Evolutionary conservation across 768 basidiomycete genomes (phyloP), one percentile per base, ranked within the genome.

Genomic region (Boletus subcaerulescens): DNA sequence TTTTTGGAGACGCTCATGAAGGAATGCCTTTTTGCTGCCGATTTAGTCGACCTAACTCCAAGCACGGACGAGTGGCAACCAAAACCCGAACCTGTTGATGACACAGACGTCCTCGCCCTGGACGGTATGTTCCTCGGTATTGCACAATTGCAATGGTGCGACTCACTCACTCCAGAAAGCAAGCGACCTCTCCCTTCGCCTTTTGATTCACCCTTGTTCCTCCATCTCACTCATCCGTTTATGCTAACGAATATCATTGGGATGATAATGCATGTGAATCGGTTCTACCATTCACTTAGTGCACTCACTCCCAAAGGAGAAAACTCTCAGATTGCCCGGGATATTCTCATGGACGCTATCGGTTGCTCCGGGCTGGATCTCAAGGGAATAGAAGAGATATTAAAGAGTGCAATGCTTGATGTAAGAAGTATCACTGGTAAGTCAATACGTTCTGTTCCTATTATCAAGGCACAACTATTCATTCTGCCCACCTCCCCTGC

Each of bases 291-390:
- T 42, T 80, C 78, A 60, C 63, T 91, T 22, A 74, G 74, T 42
- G 73, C 76, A 12, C 71, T 85, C 39, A 73, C 80, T 5, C 78
- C 87, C 32, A 79, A 77, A 40, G 79, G 77, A 55, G 85, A 87
- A 67, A 84, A 76, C 55, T 76, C 86, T 5, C 80, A 82, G 50
- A 81, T 86, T 35, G 87, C 87, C 1, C 82, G 80, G 62, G 79
- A 81, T 40, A 73, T 83, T 35, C 71, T 91, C 3, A 63, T 84
- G 48, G 89, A 91, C 65, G 65, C 80, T 20, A 76, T 91, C 15
- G 79, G 83, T 60, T 78, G 74, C 59, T 87, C 86, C 36, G 87
- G 87, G 14, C 71, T 91, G 36, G 76, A 89, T 58, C 71, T 91
- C 42, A 72, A 66, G 42, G 76, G 66, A 0, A 64, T 92, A 55